A percentile compares a stretch with the other conserved stretches of the same genome.
phyloP scores from a whole-genome alignment of 192 early-diverging fungal genomes.

The Linnemannia hyalina region DNA sequence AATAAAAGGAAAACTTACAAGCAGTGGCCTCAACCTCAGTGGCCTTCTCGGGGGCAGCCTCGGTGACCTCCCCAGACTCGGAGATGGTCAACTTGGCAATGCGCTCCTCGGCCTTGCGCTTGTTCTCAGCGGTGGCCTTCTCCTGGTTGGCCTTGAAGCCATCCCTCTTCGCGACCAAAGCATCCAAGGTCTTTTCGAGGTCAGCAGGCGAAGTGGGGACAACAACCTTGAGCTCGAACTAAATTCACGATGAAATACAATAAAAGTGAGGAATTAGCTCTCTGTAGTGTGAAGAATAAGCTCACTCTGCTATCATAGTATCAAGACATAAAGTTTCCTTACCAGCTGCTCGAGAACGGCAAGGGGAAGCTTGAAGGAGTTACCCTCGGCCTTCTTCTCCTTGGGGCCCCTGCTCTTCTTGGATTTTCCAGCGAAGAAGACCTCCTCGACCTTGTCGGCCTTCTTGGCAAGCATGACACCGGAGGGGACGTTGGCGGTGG shows the following conservation, averaged over 20 bases:
- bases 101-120: slow-evolving; percentile 88
- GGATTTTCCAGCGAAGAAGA: slow-evolving; percentile 78
- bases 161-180: slow-evolving; percentile 76
- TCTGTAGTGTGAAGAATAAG: neutral
- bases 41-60: slow-evolving; percentile 34
- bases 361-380: slow-evolving; percentile 77
- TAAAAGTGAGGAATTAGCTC: neutral
- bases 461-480: slow-evolving; percentile 86
- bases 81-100: slow-evolving; percentile 66
- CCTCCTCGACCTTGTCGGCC: slow-evolving; percentile 81
- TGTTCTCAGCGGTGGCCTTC: slow-evolving; percentile 86
- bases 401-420: slow-evolving; percentile 72
- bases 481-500: slow-evolving; percentile 73
- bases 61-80: slow-evolving; percentile 22
- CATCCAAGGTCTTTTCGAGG: slow-evolving; percentile 77
- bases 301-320: too few species aligned
- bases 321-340: slow-evolving; percentile 29
- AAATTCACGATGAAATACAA: neutral
- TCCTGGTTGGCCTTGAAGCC: slow-evolving; percentile 85
- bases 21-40: slow-evolving; percentile 36
- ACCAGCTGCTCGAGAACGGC: slow-evolving; percentile 85
- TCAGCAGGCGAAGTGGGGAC: slow-evolving; percentile 81
- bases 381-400: slow-evolving; percentile 56
- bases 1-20: slow-evolving; percentile 13
- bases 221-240: slow-evolving; percentile 76